Base-by-base conservation (phyloP, 352 stramenopile genomes). In the Achlya hypogyna region DNA sequence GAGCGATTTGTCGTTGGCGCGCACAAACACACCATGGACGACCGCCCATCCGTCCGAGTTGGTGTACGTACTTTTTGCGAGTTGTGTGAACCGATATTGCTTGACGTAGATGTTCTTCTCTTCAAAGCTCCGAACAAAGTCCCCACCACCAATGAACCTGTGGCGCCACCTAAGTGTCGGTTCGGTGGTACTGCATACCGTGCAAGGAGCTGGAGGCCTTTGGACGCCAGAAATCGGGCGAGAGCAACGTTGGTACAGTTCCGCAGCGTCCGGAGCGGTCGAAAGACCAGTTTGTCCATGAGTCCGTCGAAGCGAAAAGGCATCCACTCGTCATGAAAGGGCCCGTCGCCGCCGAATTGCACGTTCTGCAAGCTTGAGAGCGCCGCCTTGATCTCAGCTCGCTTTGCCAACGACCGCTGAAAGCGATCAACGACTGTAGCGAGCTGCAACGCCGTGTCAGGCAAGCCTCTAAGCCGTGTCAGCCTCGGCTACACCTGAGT, bases 91-190 rank as follows among this genome's bases (percentile, higher is more conserved):
- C 29, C 75, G 81, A 53, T 79, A 63, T 38, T 81, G 70, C 0
- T 71, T 59, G 23, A 78, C 82, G 54, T 76, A 75, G 0, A 84
- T 72, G 45, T 91, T 78, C 12, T 78, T 58, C 58, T 91, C 75
- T 54, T 89, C 82, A 53, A 93, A 93, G 0, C 72, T 86, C 51
- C 86, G 79, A 0, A 77, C 78, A 62, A 91, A 93, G 53, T 87
- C 76, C 1, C 72, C 75, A 6, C 81, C 81, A 25, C 82, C 79
- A 18, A 93, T 62, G 25, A 93, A 84, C n/a, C 60, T 67, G 58
- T 9, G n/a, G 18, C 18, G 22, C 5, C 0, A 10, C 0, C 25
- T 22, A 63, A 10, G 31, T 22, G 20, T 40, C 25, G n/a, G 20
- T 40, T 67, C 20, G 31, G 22, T 1, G 23, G 4, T 20, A 43